Percentiles rank a stretch among this genome's conserved stretches.
phyloP scores from a whole-genome alignment of 352 stramenopile species.

The Globisporangium spinosum region DNA sequence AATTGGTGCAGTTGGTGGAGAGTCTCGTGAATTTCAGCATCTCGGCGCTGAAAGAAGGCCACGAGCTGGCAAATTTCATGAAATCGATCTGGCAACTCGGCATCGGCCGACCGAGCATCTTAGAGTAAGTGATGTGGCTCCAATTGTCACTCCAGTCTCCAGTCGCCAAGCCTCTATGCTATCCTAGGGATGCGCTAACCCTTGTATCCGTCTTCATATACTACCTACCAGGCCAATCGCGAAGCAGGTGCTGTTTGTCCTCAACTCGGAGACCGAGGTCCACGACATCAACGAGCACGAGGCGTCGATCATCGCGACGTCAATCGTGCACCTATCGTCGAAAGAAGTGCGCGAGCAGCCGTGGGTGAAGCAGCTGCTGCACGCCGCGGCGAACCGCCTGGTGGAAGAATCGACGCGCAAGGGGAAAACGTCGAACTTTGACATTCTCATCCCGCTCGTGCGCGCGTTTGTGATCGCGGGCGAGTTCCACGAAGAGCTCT shows the following conservation, averaged over 20 bases:
- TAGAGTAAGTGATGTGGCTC: slow-evolving; percentile 35
- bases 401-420: slow-evolving; percentile 27
- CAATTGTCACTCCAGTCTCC: neutral
- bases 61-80: slow-evolving; percentile 38
- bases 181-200: neutral
- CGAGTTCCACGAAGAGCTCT: slow-evolving; percentile 53
- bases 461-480: slow-evolving; percentile 49
- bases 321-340: slow-evolving; percentile 42
- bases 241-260: slow-evolving; percentile 39
- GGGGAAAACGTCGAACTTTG: slow-evolving; percentile 16
- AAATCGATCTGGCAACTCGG: slow-evolving; percentile 49
- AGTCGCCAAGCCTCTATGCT: neutral
- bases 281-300: slow-evolving; percentile 34
- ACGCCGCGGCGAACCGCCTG: slow-evolving; percentile 31
- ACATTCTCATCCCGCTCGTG: slow-evolving; percentile 42
- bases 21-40: slow-evolving; percentile 67
- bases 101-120: slow-evolving; percentile 50
- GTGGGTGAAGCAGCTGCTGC: slow-evolving; percentile 49
- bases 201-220: neutral
- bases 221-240: slow-evolving; percentile 34
- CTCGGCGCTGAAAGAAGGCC: slow-evolving; percentile 40
- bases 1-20: slow-evolving; percentile 59
- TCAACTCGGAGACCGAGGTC: slow-evolving; percentile 21
- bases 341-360: slow-evolving; percentile 45
- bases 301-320: slow-evolving; percentile 46